phyloP scores from a whole-genome alignment of 2,329 filamentous ascomycete species.

The Sporothrix luriei region DNA sequence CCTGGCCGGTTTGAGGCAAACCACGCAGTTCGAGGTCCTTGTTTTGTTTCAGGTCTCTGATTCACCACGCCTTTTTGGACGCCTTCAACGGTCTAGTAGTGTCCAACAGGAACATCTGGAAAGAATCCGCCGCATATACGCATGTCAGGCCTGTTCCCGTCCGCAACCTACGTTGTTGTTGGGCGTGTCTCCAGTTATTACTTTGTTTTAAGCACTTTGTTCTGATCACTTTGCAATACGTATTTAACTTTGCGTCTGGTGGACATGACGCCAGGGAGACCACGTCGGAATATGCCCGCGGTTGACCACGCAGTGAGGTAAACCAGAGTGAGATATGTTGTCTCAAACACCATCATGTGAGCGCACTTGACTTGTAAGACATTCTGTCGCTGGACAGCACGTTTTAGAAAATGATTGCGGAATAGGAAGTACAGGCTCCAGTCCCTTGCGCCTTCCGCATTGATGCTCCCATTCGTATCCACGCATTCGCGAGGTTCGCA shows the following conservation, averaged over 20 bases:
- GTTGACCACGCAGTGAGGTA: background rate
- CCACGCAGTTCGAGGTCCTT: background rate
- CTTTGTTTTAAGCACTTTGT: too few species aligned
- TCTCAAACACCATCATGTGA: background rate
- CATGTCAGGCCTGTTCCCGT: background rate
- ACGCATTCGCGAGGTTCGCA: too few species aligned
- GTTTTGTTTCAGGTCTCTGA: background rate
- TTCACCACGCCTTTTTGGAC: background rate
- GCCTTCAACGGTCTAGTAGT: background rate
- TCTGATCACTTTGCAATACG: too few species aligned
- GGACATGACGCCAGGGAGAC: conserved; percentile 5
- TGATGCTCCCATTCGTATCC: too few species aligned
- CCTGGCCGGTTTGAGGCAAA: background rate
- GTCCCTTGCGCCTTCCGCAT: background rate
- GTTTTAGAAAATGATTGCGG: background rate
- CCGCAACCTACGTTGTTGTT: background rate
- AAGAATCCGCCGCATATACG: background rate
- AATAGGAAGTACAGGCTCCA: background rate
- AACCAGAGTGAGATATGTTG: too few species aligned
- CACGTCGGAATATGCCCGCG: background rate
- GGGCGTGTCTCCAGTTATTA: background rate
- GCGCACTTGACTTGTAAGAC: background rate
- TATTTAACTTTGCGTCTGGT: too few species aligned
- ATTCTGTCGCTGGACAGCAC: background rate
- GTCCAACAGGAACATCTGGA: too few species aligned